Conservation (phyloP, 1,139 yeast species). For the Candida neerlandica region DNA sequence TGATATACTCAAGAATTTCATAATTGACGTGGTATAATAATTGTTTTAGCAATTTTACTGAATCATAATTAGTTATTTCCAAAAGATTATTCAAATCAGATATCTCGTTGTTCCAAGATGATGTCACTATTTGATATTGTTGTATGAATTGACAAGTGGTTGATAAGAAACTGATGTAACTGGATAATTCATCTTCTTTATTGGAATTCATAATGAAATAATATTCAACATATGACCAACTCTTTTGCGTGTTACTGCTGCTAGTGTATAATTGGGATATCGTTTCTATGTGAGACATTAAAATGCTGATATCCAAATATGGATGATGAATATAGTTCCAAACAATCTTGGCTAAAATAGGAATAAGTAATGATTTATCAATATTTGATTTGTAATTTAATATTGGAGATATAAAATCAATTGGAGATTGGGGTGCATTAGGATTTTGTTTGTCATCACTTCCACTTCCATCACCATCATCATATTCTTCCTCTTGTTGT, state of each 20-base stretch:
- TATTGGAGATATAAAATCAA: constrained; percentile 11
- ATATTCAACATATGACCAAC: constrained; percentile 9
- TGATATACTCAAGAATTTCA: constrained; percentile 1
- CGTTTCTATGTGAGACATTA: neutral
- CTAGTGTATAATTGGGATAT: neutral
- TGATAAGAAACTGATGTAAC: constrained; percentile 6
- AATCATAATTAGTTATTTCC: constrained; percentile 5
- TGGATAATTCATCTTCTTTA: neutral
- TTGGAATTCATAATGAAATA: constrained; percentile 9
- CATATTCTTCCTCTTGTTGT: neutral
- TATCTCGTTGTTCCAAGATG: constrained; percentile 3
- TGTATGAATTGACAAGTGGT: constrained; percentile 1
- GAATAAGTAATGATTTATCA: neutral
- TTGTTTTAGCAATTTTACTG: constrained; percentile 6
- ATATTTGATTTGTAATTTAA: neutral
- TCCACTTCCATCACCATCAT: neutral
- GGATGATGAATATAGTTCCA: constrained; percentile 15
- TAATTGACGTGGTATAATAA: neutral
- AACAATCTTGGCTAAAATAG: constrained; percentile 6
- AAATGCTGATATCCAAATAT: constrained; percentile 4
- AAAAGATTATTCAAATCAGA: constrained; percentile 4
- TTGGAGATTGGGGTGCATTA: neutral
- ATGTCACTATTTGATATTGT: neutral
- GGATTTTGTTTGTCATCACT: neutral
- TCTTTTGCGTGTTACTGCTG: neutral